Conservation (phyloP, 2,329 filamentous ascomycete genomes). For the Stagonosporopsis chrysanthemi region DNA sequence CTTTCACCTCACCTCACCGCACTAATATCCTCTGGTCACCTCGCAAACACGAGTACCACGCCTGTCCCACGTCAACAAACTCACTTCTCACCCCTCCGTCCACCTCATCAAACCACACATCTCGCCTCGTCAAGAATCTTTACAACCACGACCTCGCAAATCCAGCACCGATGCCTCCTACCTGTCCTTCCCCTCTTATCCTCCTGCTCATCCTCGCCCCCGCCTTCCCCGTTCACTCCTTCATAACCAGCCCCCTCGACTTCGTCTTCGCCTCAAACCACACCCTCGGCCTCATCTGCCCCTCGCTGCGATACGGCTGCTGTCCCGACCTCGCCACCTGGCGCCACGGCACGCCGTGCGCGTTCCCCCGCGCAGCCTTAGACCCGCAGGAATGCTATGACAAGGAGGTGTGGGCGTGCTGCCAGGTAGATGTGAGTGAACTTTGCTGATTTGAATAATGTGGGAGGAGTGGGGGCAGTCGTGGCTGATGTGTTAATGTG, state of each 20-base stretch:
- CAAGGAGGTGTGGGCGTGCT: slow-evolving; percentile 3
- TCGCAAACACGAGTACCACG: background rate
- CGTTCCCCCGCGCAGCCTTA: background rate
- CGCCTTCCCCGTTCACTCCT: background rate
- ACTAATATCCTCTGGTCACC: background rate
- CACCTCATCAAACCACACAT: no score
- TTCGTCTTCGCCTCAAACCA: background rate
- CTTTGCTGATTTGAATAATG: no score
- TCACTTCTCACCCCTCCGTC: no score
- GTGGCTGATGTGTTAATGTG: background rate
- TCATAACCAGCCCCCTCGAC: slow-evolving; percentile 6
- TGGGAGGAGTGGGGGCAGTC: background rate
- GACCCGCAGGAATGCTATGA: background rate
- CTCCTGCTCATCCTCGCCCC: background rate
- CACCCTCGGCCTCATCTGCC: slow-evolving; percentile 4
- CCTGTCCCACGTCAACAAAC: no score
- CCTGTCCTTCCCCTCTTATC: background rate
- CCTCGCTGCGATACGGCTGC: slow-evolving; percentile 2
- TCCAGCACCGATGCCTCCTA: background rate
- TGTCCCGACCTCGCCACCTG: slow-evolving; percentile 4
- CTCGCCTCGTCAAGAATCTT: background rate
- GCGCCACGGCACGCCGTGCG: background rate
- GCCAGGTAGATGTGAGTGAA: background rate
- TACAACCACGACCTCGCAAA: background rate
- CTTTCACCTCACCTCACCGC: slow-evolving; percentile 1